A percentile compares a stretch with the other conserved stretches of the same genome.
Evolutionary conservation across 345 rosid species (phyloP).

Genomic region (Salix suchowensis): DNA sequence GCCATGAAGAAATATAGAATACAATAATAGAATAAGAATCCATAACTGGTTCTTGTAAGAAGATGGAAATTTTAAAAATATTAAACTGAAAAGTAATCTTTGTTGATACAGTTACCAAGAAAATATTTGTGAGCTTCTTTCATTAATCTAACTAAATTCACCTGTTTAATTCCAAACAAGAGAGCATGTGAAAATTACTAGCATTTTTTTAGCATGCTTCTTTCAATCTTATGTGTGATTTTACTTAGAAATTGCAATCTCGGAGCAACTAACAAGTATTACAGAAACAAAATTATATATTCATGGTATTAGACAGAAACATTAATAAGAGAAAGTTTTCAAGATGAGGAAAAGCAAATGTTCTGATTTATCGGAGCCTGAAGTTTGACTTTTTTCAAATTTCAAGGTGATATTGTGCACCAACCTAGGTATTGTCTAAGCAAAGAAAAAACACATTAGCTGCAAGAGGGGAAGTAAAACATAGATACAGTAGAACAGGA

Average conservation of each 20-base stretch:
- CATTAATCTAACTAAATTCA: neutral
- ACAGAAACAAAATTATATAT: neutral
- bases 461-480: neutral
- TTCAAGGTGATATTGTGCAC: neutral
- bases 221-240: neutral
- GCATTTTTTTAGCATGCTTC: neutral
- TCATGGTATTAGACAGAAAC: neutral
- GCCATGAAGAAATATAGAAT: constrained; percentile 5
- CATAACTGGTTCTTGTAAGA: neutral
- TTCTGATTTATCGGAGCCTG: neutral
- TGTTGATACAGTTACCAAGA: neutral
- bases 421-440: neutral
- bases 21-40: neutral
- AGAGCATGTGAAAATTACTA: neutral
- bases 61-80: neutral
- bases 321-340: neutral
- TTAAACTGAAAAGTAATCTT: neutral
- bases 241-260: neutral
- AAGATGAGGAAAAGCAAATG: neutral
- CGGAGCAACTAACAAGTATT: neutral
- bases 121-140: neutral
- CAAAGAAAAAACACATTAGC: neutral
- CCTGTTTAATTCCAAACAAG: neutral
- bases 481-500: neutral
- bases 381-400: neutral